Evolutionary conservation across 2,329 filamentous ascomycete species (phyloP), one percentile per base, ranked within the genome.

Genomic region (Talaromyces sp.): DNA sequence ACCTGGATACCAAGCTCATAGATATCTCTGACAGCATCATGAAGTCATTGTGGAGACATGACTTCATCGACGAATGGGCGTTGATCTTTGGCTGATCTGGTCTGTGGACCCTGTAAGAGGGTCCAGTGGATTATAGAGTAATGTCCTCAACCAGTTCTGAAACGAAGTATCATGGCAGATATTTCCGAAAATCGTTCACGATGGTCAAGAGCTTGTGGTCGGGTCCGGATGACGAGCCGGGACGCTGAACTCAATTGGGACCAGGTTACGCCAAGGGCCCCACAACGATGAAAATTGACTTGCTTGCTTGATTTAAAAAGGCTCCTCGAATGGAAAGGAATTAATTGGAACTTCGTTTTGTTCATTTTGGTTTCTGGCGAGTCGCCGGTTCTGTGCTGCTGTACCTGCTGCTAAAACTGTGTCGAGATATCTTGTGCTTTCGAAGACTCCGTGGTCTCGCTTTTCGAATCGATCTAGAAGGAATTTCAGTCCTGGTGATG

Each of bases 21-120:
- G 50, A 55, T 46, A 27, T 24, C 19, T 24, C 37, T 69, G 66
- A 70, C 62, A 62, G 45, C 66, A 69, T 68, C n/a, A 54, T 70
- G 66, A 70, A 61, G 64, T 70, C 67, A 70, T 68, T 47, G 33
- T 8, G 19, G 48, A 42, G 49, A 47, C 48, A 68, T 70, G 67
- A 70, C 60, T 64, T 70, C 65, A 69, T 62, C 49, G 2, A 8
- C 41, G 30, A 51, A 47, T 49, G 14, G 32, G 24, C 20, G 20
- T 27, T 35, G 44, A 43, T 55, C 41, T 44, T 50, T 42, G 35
- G 48, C 29, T 27, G 44, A 47, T 49, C 27, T 14, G n/a, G 24
- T 16, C 19, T 8, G 45, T 47, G 29, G 24, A 44, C 36, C 33
- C 35, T 32, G 2, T 33, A n/a, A 3, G 17, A 4, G 36, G 11